Percentiles rank a stretch among this genome's conserved stretches.
Conservation (phyloP, 306 rosid species). For the Vicia sativa region DNA sequence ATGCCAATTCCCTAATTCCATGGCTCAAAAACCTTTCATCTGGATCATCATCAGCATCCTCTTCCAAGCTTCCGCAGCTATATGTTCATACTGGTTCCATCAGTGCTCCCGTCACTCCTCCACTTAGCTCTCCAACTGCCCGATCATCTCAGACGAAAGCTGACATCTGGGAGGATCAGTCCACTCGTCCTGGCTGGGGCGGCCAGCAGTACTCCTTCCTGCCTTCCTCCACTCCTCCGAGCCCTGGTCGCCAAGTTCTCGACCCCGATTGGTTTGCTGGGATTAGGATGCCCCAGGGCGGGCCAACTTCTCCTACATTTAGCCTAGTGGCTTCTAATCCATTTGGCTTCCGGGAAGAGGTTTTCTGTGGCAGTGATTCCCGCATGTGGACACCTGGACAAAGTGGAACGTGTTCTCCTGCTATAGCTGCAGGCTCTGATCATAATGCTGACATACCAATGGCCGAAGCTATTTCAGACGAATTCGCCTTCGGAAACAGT, state of each 20-base stretch:
- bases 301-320: conserved; percentile 77
- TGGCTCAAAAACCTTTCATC: conserved; percentile 91
- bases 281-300: conserved; percentile 67
- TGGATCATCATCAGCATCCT: conserved; percentile 73
- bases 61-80: conserved; percentile 67
- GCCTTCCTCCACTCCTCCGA: conserved; percentile 85
- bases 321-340: conserved; percentile 81
- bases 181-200: conserved; percentile 50
- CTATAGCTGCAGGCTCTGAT: conserved; percentile 71
- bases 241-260: conserved; percentile 71
- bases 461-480: conserved; percentile 74
- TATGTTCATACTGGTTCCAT: conserved; percentile 68
- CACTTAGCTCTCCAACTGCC: conserved; percentile 86
- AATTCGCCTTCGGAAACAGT: conserved; percentile 84
- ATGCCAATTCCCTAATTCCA: conserved; percentile 79
- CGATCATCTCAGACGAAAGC: conserved; percentile 61
- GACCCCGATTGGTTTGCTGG: conserved; percentile 80
- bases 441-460: conserved; percentile 78
- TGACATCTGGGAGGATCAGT: conserved; percentile 64
- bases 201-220: conserved; percentile 61
- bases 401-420: conserved; percentile 93
- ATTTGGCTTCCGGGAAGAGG: conserved; percentile 77
- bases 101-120: conserved; percentile 95
- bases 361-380: conserved; percentile 61
- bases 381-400: conserved; percentile 90